A percentile compares a stretch with the other conserved stretches of the same genome.
These are phyloP conservation scores for Quercus engelmannii DNA, from an alignment of 306 rosid species.

Conservation along the genomic window DNA sequence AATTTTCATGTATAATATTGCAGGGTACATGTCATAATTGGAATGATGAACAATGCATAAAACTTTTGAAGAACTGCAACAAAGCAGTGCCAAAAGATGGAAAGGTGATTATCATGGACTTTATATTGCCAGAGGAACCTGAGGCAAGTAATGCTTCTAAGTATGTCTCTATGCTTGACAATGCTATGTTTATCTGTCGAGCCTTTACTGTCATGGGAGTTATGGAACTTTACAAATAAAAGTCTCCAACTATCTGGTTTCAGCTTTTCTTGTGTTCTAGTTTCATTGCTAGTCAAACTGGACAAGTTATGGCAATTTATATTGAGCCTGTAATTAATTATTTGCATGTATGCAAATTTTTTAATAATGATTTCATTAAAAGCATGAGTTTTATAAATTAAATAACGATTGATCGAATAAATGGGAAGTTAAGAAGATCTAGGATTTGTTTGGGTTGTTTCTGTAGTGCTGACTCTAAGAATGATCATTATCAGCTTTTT, in stretches of 20 bases:
- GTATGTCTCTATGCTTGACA: not conserved
- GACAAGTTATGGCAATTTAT: too few species aligned
- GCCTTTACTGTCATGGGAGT: not conserved
- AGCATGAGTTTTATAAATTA: too few species aligned
- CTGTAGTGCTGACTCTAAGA: too few species aligned
- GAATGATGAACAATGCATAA: not conserved
- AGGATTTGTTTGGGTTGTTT: too few species aligned
- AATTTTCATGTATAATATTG: not conserved
- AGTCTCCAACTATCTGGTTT: not conserved
- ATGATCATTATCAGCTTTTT: too few species aligned
- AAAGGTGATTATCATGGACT: conserved; percentile 2
- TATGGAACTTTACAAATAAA: not conserved
- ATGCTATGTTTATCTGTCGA: not conserved
- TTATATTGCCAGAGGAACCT: not conserved
- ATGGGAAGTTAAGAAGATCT: too few species aligned
- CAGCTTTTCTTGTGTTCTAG: not conserved
- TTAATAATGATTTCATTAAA: too few species aligned
- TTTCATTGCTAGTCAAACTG: not conserved
- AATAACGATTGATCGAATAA: too few species aligned
- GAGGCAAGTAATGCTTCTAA: not conserved
- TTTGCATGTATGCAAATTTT: too few species aligned
- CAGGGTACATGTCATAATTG: conserved; percentile 19
- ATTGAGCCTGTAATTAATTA: too few species aligned
- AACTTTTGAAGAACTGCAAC: not conserved
- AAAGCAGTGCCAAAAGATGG: not conserved